Conservation (phyloP, 1,139 yeast species). For the Geotrichum armillariae region DNA sequence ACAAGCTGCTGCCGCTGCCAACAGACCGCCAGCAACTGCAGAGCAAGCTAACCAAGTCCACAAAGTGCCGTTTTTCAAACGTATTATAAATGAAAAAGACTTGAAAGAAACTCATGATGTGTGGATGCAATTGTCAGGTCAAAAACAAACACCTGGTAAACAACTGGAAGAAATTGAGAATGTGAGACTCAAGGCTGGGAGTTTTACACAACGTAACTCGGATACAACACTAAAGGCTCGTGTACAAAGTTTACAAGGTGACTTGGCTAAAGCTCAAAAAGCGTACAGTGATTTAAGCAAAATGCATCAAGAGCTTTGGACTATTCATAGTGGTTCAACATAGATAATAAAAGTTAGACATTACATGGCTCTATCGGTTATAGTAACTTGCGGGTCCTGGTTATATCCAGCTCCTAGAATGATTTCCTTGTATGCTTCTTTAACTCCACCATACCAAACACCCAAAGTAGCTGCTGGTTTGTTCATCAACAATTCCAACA, state of each 20-base stretch:
- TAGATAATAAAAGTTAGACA: constrained; percentile 1
- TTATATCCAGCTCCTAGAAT: constrained; percentile 24
- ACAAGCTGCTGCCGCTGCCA: not conserved
- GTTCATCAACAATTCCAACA: constrained; percentile 27
- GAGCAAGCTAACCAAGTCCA: constrained; percentile 13
- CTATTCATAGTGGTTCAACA: too few species aligned
- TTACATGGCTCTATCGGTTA: constrained; percentile 28
- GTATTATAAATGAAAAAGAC: constrained; percentile 28
- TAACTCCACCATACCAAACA: constrained; percentile 29
- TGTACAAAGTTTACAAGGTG: constrained; percentile 30
- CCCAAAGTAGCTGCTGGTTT: constrained; percentile 25
- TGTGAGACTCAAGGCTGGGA: constrained; percentile 7
- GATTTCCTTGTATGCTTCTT: constrained; percentile 26
- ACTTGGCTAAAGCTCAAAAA: constrained; percentile 22
- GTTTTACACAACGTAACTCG: constrained; percentile 9
- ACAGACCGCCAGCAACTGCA: constrained; percentile 6
- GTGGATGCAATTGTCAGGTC: constrained; percentile 24
- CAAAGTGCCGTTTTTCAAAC: constrained; percentile 33
- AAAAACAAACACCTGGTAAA: not conserved
- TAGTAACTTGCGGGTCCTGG: constrained; percentile 25
- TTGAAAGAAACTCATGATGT: constrained; percentile 27
- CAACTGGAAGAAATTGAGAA: constrained; percentile 9
- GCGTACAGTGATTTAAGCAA: constrained; percentile 8
- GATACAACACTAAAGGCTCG: constrained; percentile 28
- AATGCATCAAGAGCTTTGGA: constrained; percentile 34